phyloP scores from a whole-genome alignment of 106 monocot species.

The Chionographis japonica region DNA sequence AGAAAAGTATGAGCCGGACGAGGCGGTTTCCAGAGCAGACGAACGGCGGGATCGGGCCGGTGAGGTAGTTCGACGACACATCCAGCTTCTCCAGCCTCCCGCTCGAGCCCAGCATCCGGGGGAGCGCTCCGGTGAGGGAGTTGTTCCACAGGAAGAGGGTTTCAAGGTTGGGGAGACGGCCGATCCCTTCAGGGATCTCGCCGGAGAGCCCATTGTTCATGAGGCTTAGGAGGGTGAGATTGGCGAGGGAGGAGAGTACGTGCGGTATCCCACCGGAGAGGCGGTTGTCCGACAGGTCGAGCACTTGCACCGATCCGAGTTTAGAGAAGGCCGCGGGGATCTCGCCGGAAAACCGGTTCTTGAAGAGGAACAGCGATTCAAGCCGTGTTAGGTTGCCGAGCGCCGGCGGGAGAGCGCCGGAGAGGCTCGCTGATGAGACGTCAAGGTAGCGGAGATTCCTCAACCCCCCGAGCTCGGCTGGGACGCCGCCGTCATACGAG shows the following conservation, averaged over 20 bases:
- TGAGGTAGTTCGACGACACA: constrained; percentile 79
- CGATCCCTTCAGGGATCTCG: constrained; percentile 53
- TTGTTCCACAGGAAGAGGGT: constrained; percentile 88
- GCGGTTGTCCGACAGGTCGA: constrained; percentile 79
- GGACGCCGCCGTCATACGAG: constrained; percentile 40
- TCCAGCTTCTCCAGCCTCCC: constrained; percentile 64
- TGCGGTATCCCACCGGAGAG: constrained; percentile 56
- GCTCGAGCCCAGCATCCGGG: constrained; percentile 51
- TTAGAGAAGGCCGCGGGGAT: constrained; percentile 45
- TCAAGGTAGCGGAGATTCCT: constrained; percentile 57
- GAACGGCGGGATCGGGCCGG: constrained; percentile 55
- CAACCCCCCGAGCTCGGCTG: constrained; percentile 43
- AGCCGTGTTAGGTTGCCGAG: constrained; percentile 44
- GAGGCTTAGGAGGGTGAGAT: constrained; percentile 72
- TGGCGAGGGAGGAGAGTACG: constrained; percentile 27
- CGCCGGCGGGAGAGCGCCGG: constrained; percentile 43
- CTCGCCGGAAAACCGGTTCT: constrained; percentile 49
- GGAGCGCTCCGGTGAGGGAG: constrained; percentile 68
- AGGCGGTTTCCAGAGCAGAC: constrained; percentile 73
- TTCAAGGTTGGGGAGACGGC: constrained; percentile 52
- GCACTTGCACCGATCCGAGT: constrained; percentile 29
- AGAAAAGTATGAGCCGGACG: constrained; percentile 82
- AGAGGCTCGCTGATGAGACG: constrained; percentile 60
- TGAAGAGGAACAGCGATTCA: constrained; percentile 69
- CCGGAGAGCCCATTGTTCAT: constrained; percentile 85